Evolutionary conservation across 1,139 yeast species (phyloP).

Genomic region (Magnusiomyces paraingens): DNA sequence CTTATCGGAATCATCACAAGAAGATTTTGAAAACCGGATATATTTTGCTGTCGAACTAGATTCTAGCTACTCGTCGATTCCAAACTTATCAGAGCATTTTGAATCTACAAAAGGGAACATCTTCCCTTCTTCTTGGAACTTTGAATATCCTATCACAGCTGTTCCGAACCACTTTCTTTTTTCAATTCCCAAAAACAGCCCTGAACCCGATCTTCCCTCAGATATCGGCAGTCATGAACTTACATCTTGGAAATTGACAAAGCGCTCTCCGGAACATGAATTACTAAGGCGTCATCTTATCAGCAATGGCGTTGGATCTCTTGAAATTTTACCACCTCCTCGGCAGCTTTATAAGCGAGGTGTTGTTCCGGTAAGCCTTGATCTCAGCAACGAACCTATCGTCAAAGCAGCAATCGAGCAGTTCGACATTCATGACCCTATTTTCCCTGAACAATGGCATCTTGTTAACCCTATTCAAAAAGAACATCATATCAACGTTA

Average conservation of each 20-base stretch:
- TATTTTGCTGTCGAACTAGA: conserved; percentile 30
- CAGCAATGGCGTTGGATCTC: not conserved
- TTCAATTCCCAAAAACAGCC: conserved; percentile 23
- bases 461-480: conserved; percentile 62
- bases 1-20: not conserved
- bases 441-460: conserved; percentile 85
- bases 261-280: conserved; percentile 1
- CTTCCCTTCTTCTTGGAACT: conserved; percentile 21
- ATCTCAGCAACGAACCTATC: conserved; percentile 14
- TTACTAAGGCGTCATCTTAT: not conserved
- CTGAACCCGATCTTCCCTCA: conserved; percentile 8
- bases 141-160: conserved; percentile 30
- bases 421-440: conserved; percentile 71
- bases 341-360: conserved; percentile 4
- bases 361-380: conserved; percentile 23
- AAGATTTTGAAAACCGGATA: conserved; percentile 15
- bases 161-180: conserved; percentile 32
- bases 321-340: conserved; percentile 4
- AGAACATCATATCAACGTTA: conserved; percentile 81
- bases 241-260: not conserved
- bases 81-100: conserved; percentile 15
- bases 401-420: conserved; percentile 16
- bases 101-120: not conserved
- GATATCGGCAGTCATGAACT: conserved; percentile 6
- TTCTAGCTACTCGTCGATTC: conserved; percentile 14